These are phyloP conservation scores for Phyllosticta paracitricarpa DNA, from an alignment of 2,329 filamentous ascomycete genomes.

Conservation along the genomic window DNA sequence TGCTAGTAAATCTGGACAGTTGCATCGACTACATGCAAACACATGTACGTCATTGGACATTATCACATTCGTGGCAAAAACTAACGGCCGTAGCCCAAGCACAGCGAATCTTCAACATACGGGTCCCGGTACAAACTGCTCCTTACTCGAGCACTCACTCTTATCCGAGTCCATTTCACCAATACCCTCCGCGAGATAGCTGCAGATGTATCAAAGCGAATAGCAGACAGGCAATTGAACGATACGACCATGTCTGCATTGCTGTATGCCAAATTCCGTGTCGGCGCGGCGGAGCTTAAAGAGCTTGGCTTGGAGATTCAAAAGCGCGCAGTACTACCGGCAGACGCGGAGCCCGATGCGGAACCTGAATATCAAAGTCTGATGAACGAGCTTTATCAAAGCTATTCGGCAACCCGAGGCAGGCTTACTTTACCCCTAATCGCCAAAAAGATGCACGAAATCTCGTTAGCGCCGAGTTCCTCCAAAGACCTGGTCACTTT, in stretches of 20 bases:
- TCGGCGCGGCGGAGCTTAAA: conserved; percentile 56
- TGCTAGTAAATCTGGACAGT: conserved; percentile 76
- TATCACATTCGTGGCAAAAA: not conserved
- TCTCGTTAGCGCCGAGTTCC: conserved; percentile 48
- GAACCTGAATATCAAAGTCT: conserved; percentile 57
- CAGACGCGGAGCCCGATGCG: conserved; percentile 47
- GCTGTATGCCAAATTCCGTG: conserved; percentile 61
- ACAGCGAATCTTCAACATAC: conserved; percentile 81
- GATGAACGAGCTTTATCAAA: conserved; percentile 55
- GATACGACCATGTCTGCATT: conserved; percentile 63
- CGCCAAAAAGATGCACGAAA: conserved; percentile 49
- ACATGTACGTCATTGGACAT: conserved; percentile 50
- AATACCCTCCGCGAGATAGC: conserved; percentile 52
- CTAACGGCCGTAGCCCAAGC: conserved; percentile 49
- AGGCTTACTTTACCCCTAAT: conserved; percentile 52
- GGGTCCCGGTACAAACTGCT: conserved; percentile 78
- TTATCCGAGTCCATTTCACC: conserved; percentile 58
- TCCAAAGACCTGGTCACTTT: conserved; percentile 56
- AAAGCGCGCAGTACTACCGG: conserved; percentile 51
- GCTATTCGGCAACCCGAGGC: conserved; percentile 49
- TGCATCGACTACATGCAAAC: conserved; percentile 88
- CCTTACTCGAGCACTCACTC: conserved; percentile 57
- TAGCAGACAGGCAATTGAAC: conserved; percentile 57
- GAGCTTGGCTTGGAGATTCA: conserved; percentile 58
- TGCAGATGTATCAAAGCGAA: conserved; percentile 52